These are phyloP conservation scores for Globisporangium parvum DNA, from an alignment of 352 stramenopile species.

Conservation along the genomic window DNA sequence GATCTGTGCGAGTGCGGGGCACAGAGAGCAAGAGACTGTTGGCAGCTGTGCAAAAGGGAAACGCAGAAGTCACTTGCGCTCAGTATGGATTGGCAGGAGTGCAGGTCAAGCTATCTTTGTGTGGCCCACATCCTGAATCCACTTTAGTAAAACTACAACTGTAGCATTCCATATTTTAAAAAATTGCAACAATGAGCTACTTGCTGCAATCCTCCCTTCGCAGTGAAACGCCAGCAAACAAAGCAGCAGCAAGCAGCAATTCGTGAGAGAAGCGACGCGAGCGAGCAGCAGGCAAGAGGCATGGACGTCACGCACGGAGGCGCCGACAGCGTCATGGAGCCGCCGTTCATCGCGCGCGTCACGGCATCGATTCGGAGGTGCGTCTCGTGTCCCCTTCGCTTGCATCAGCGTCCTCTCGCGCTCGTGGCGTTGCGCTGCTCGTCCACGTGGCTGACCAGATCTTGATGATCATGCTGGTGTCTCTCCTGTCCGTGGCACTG, in stretches of 20 bases:
- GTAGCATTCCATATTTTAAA: too few species aligned
- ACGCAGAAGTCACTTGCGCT: not conserved
- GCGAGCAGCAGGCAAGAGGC: not conserved
- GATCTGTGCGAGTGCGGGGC: not conserved
- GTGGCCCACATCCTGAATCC: too few species aligned
- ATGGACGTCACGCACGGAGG: constrained; percentile 38
- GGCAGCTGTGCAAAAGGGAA: not conserved
- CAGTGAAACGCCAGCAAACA: not conserved
- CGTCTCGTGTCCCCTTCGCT: constrained; percentile 2
- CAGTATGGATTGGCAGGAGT: not conserved
- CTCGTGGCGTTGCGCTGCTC: too few species aligned
- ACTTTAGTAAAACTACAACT: too few species aligned
- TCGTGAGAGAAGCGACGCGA: not conserved
- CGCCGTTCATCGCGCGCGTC: constrained; percentile 72
- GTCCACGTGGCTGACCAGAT: not conserved
- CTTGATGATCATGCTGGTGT: too few species aligned
- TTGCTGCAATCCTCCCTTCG: too few species aligned
- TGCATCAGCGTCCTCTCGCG: too few species aligned
- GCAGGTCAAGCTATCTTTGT: not conserved
- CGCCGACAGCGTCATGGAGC: constrained; percentile 63
- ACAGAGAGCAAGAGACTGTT: not conserved
- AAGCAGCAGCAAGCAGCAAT: not conserved
- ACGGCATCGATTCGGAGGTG: constrained; percentile 77
- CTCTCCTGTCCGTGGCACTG: not conserved
- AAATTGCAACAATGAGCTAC: too few species aligned